A percentile compares a stretch with the other conserved stretches of the same genome.
These are phyloP conservation scores for Acaromyces ingoldii DNA, from an alignment of 1,284 basidiomycete genomes.

Conservation along the genomic window DNA sequence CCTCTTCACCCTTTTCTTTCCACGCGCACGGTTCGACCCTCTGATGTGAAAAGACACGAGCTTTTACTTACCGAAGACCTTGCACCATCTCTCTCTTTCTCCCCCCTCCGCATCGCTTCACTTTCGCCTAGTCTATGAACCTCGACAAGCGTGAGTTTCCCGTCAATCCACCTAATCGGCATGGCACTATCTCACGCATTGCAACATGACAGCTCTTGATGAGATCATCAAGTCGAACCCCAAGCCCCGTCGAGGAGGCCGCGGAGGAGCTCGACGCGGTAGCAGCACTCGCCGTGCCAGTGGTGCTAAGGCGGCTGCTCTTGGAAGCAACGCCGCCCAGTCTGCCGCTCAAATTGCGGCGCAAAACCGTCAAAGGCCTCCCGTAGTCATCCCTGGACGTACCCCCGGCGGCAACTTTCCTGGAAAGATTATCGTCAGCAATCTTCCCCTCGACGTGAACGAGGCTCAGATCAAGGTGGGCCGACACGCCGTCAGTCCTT, in stretches of 20 bases:
- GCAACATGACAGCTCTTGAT: slow-evolving; percentile 38
- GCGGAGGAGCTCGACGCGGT: slow-evolving; percentile 18
- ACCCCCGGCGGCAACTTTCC: slow-evolving; percentile 21
- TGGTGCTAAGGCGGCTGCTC: slow-evolving; percentile 44
- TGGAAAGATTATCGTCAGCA: slow-evolving; percentile 91
- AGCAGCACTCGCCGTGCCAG: slow-evolving; percentile 18
- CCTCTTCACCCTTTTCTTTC: no score
- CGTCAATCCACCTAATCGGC: background rate
- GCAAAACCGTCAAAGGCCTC: slow-evolving; percentile 45
- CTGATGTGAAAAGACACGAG: no score
- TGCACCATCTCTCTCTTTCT: background rate
- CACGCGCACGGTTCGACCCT: background rate
- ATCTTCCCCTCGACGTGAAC: slow-evolving; percentile 89
- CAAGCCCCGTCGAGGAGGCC: slow-evolving; percentile 27
- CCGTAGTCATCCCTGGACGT: slow-evolving; percentile 47
- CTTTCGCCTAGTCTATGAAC: slow-evolving; percentile 15
- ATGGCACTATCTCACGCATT: background rate
- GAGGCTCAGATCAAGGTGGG: slow-evolving; percentile 79
- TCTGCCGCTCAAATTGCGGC: slow-evolving; percentile 40
- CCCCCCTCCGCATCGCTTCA: background rate
- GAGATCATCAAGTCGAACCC: slow-evolving; percentile 44
- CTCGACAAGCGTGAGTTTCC: slow-evolving; percentile 17
- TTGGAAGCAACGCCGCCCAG: slow-evolving; percentile 26
- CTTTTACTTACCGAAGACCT: no score
- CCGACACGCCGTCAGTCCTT: background rate